Base-by-base conservation (phyloP, 148 eudicot genomes). In the Beta vulgaris region DNA sequence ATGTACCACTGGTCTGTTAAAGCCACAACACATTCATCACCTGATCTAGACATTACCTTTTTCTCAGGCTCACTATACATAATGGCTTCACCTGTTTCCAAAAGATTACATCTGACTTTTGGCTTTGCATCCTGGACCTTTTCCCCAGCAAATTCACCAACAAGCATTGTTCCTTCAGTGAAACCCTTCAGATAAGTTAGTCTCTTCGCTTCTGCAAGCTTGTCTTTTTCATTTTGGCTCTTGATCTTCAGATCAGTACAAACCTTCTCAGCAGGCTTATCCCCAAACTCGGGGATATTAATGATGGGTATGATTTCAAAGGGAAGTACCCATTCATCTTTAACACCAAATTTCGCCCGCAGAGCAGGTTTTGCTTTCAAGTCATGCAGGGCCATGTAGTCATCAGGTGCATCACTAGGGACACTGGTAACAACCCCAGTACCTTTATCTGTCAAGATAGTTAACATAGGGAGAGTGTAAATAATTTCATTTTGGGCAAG, bases 21-120 rank as follows among this genome's bases (percentile, higher is more conserved):
- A 73, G 97, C 98, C 67, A 93, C 98, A 14, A 93, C 97, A 84
- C 98, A 93, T 78, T 93, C 97, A 80, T 93, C 98, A n/a, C 98
- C 98, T 21, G 98, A 93, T 80, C 98, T 85, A 58, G 98, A 93
- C 88, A 90, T 88, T 31, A 91, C 98, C 75, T 82, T 86, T 78
- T 93, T 93, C 88, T 93, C 98, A 13, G 98, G 98, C 82, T 93
- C 98, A 78, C 98, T 93, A 49, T 93, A 93, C 54, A 87, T 78
- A 35, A 93, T 87, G 77, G 94, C 97, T 75, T 86, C 89, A 7
- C 87, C 90, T 31, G 39, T 39, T 82, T 89, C 98, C 34, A 93
- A 42, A 36, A 93, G 90, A 81, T 84, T 90, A 77, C 61, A 80
- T 78, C 86, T 85, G 63, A 93, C 92, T 76, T 85, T 80, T 68